Base-by-base conservation (phyloP, 23 red algal genomes). In the Gracilariopsis chorda region DNA sequence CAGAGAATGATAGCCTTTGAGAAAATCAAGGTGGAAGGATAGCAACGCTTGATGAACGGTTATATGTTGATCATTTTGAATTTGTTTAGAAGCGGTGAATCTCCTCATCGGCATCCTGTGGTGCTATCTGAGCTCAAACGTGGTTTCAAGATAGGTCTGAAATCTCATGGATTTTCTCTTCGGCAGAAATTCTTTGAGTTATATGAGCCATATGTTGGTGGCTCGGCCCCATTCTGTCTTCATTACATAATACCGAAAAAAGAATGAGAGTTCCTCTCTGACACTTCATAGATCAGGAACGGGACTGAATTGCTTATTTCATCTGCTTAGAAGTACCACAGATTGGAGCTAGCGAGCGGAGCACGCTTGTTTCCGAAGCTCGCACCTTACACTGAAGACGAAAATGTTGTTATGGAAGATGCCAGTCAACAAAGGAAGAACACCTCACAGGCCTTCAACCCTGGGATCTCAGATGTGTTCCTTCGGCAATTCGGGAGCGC, bases 271-370 rank as follows among this genome's bases (percentile, higher is more conserved):
- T 62, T 67, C 27, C 75, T 95, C n/a, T 51, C 85, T 6, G 93
- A 99, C 45, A 93, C 91, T 40, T 94, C 83, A n/a, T 99, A 93
- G 97, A 91, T 99, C 55, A 86, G 79, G 32, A 88, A 96, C 20
- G 97, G 83, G 17, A 30, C 51, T 41, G 97, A 94, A 58, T 48
- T 99, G 24, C 59, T 99, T 6, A 53, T 99, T 27, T 63, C 87
- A 21, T 48, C 87, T 2, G 59, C 86, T 59, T 73, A 91, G 48
- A 55, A 77, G 35, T 13, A 43, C 8, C 65, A 30, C 19, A 35
- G n/a, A 7, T 19, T 78, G 23, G 36, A 53, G n/a, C 58, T 52
- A 11, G 19, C 48, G 21, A 21, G 36, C n/a, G 48, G 33, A 10
- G 25, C 45, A 34, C 14, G 24, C 59, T 24, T 42, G 45, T 89